Evolutionary conservation across 179 eudicot genomes (phyloP).

Genomic region (Beta macrorhiza): DNA sequence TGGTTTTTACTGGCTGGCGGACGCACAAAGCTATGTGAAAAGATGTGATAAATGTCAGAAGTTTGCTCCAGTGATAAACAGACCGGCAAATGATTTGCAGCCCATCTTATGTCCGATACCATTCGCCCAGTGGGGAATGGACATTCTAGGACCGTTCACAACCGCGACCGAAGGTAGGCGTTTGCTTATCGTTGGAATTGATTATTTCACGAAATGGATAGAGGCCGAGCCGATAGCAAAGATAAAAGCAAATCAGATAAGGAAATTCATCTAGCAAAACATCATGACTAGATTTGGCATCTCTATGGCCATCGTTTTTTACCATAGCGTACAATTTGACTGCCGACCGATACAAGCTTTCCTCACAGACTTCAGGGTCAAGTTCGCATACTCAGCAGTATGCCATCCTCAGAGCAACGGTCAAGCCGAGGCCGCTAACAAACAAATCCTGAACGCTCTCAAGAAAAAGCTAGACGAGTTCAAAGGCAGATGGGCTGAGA

Average conservation of each 20-base stretch:
- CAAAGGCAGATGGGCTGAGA: background rate
- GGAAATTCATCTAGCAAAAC: background rate
- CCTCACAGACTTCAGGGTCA: background rate
- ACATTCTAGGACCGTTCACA: background rate
- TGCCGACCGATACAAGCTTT: background rate
- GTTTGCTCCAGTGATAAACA: background rate
- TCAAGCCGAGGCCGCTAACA: background rate
- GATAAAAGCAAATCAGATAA: background rate
- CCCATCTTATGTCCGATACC: background rate
- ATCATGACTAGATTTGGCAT: background rate
- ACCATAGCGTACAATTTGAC: background rate
- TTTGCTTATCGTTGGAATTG: background rate
- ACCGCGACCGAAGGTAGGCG: background rate
- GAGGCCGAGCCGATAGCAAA: background rate
- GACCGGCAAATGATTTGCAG: background rate
- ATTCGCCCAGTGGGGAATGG: constrained; percentile 15
- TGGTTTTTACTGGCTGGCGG: no score
- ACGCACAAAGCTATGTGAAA: no score
- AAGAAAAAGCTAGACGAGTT: no score
- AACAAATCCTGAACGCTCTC: background rate
- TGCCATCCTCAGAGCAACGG: background rate
- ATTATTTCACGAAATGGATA: constrained; percentile 12
- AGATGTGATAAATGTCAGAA: no score
- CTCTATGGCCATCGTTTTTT: background rate
- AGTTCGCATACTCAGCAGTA: background rate